Conservation (phyloP, 139 green algal genomes). For the Zygnema cylindricum region DNA sequence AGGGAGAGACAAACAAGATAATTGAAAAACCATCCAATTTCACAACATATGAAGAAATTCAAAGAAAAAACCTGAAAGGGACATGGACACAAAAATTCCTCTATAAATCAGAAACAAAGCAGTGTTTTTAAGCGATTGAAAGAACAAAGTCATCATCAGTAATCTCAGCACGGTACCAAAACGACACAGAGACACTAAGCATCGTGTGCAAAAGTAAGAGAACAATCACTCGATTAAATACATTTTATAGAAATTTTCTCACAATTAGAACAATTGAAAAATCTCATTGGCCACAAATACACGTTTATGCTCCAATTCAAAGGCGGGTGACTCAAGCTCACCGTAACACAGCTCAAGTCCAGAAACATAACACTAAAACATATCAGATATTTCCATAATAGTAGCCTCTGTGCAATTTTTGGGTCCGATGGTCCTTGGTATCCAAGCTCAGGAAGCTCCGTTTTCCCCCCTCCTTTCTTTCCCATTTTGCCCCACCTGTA, state of each 20-base stretch:
- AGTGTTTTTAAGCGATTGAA: no score
- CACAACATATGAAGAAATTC: neutral
- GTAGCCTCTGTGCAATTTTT: neutral
- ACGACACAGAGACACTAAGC: no score
- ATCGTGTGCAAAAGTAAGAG: no score
- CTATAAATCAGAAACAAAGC: neutral
- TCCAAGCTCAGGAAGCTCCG: neutral
- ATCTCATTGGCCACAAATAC: neutral
- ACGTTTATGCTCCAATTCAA: no score
- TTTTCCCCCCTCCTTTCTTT: neutral
- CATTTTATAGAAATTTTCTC: neutral
- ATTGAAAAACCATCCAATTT: neutral
- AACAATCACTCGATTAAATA: neutral
- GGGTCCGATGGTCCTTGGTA: constrained; percentile 1
- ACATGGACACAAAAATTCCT: neutral
- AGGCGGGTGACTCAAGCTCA: neutral
- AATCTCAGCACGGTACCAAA: no score
- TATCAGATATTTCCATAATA: neutral
- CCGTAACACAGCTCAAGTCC: neutral
- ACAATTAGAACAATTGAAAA: neutral
- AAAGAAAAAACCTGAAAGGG: neutral
- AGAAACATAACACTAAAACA: neutral
- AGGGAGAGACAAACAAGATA: neutral
- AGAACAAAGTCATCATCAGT: no score
- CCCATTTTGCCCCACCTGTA: neutral